Base-by-base conservation (phyloP, 345 rosid species). In the Trapa incisa region DNA sequence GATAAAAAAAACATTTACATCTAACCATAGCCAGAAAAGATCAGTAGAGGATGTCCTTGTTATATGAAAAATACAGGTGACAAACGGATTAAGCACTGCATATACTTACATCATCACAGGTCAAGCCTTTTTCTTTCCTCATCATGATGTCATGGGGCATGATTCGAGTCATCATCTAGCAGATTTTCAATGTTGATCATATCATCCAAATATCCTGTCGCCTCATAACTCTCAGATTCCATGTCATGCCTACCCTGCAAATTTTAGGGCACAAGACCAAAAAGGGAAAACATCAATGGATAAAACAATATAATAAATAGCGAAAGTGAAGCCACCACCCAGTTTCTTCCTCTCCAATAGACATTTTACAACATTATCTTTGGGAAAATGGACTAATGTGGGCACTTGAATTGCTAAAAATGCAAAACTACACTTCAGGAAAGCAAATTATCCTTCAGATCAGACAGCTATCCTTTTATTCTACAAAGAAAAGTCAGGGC, bases 201-300 rank as follows among this genome's bases (percentile, higher is more conserved):
- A 67, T 67, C 70, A 17, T 67, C 62, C 1, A 83, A 78, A 68
- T 76, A 85, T 2, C 52, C 61, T 41, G 80, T 67, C 61, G 36
- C 72, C 48, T 69, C 66, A 41, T 61, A 69, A 61, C 66, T 47
- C 14, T 61, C 38, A 8, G 63, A n/a, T 56, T 38, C 66, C 57
- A 38, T 60, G 15, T 69, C 72, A 13, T 56, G 56, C 17, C 7
- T 61, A 5, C 41, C 50, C 72, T 69, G 72, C 57, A 67, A n/a
- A 3, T 47, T 10, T 5, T 35, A 58, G 37, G 16, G 16, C 36
- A 32, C 12, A 33, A n/a, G 60, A 8, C 43, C 29, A 22, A 22
- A 22, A 2, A 1, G 22, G 13, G 4, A 2, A 6, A 52, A 52
- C 3, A 52, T 16, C 57, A 16, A 15, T 41, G 29, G 29, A 22